Conservation (phyloP, 768 basidiomycete genomes). For the Rubroboletus satanas region DNA sequence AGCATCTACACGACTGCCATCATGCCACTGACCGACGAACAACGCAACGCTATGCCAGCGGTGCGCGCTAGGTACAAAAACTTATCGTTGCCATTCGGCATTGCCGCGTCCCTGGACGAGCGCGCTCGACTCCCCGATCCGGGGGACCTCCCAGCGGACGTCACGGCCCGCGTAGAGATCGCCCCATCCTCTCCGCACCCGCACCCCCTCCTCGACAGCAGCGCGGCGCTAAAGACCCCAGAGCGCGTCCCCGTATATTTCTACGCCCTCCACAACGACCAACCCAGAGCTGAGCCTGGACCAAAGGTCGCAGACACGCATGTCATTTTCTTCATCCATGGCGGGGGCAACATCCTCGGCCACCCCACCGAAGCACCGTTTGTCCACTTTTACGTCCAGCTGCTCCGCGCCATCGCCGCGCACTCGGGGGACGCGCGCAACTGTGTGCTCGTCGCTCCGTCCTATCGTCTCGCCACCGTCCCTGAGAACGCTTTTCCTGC, state of each 20-base stretch:
- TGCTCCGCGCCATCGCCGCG: slow-evolving; percentile 10
- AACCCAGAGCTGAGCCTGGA: not conserved
- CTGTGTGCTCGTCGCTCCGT: slow-evolving; percentile 19
- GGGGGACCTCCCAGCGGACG: slow-evolving; percentile 5
- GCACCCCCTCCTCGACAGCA: not conserved
- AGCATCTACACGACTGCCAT: not conserved
- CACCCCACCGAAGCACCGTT: slow-evolving; percentile 12
- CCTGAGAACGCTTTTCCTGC: slow-evolving; percentile 24
- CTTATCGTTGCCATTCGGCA: not conserved
- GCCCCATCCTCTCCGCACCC: slow-evolving; percentile 10
- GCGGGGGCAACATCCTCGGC: slow-evolving; percentile 17
- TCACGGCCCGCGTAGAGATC: slow-evolving; percentile 14
- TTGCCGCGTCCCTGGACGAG: slow-evolving; percentile 12
- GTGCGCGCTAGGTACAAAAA: not conserved
- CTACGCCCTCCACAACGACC: slow-evolving; percentile 3
- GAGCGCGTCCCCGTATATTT: slow-evolving; percentile 24
- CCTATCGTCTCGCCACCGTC: slow-evolving; percentile 24
- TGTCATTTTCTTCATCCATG: slow-evolving; percentile 26
- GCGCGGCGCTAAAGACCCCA: slow-evolving; percentile 6
- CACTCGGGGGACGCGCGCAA: not conserved
- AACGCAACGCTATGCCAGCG: slow-evolving; percentile 7
- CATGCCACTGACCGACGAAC: slow-evolving; percentile 15
- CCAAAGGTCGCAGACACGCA: not conserved
- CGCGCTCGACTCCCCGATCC: slow-evolving; percentile 5
- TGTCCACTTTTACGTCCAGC: not conserved